Evolutionary conservation across 345 rosid species (phyloP).

Genomic region (Streptanthus diversifolius): DNA sequence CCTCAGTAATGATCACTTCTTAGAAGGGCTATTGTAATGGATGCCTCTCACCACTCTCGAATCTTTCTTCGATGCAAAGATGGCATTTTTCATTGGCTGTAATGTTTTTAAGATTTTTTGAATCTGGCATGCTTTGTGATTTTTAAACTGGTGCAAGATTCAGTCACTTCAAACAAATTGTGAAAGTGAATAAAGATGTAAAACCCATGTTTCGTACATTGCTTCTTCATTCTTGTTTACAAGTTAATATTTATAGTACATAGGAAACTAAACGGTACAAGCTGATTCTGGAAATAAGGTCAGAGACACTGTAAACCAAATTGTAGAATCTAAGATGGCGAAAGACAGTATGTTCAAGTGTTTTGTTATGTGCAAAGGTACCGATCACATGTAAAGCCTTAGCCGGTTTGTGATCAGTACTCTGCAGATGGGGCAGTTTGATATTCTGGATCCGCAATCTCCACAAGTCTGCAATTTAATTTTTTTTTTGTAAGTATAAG

Average conservation of each 20-base stretch:
- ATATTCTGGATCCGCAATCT: conserved; percentile 51
- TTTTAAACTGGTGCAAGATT: conserved; percentile 13
- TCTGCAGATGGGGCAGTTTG: conserved; percentile 65
- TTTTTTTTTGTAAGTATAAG: too few species aligned
- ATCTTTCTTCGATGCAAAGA: background rate
- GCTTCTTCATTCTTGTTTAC: conserved; percentile 21
- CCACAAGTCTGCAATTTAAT: conserved; percentile 74
- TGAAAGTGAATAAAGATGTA: conserved; percentile 20
- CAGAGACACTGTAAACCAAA: background rate
- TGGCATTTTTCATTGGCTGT: conserved; percentile 13
- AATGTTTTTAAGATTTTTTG: background rate
- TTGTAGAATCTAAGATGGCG: background rate
- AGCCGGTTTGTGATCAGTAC: conserved; percentile 48
- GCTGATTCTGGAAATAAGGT: conserved; percentile 2
- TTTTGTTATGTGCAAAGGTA: background rate
- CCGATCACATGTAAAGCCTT: conserved; percentile 44
- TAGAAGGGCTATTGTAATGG: background rate
- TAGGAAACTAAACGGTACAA: background rate
- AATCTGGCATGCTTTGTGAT: conserved; percentile 6
- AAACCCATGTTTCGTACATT: conserved; percentile 30
- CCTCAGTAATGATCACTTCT: conserved; percentile 10
- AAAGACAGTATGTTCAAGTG: conserved; percentile 7
- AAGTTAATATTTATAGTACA: background rate
- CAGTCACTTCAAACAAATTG: conserved; percentile 11
- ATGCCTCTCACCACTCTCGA: background rate